phyloP scores from a whole-genome alignment of 2,329 filamentous ascomycete species.

The Aspergillus hiratsukae region DNA sequence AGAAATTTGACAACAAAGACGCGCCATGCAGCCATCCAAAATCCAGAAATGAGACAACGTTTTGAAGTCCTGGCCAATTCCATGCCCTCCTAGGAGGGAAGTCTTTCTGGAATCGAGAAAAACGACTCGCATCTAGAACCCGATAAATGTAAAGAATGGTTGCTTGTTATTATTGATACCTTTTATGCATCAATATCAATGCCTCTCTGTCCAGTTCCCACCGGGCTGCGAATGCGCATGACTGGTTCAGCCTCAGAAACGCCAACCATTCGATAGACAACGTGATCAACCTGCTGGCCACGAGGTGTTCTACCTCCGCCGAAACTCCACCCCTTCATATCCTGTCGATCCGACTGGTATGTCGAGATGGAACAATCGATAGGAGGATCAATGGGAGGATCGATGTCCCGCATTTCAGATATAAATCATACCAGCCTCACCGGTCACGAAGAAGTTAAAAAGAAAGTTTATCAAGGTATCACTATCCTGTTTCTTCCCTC shows the following conservation, averaged over 20 bases:
- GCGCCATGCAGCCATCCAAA: not conserved
- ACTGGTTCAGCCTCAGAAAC: conserved; percentile 7
- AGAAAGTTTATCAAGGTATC: not conserved
- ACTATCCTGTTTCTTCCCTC: not conserved
- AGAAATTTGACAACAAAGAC: not conserved
- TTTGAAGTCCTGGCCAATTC: not conserved
- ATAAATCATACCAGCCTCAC: not conserved
- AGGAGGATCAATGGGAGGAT: not conserved
- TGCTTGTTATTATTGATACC: no score
- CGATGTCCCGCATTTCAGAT: not conserved
- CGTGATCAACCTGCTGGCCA: conserved; percentile 16
- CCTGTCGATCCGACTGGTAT: not conserved
- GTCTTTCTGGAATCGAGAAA: not conserved
- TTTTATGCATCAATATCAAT: not conserved
- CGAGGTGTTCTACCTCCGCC: conserved; percentile 1
- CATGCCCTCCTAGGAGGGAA: not conserved
- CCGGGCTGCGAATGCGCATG: conserved; percentile 10
- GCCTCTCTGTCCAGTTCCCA: conserved; percentile 3
- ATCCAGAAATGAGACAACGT: not conserved
- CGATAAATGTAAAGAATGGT: no score
- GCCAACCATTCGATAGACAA: conserved; percentile 17
- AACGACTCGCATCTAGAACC: not conserved
- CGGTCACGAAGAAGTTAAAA: not conserved
- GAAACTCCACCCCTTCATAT: not conserved
- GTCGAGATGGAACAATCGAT: not conserved